Evolutionary conservation across 441 rosid genomes (phyloP).

Genomic region (Populus trichocarpa): DNA sequence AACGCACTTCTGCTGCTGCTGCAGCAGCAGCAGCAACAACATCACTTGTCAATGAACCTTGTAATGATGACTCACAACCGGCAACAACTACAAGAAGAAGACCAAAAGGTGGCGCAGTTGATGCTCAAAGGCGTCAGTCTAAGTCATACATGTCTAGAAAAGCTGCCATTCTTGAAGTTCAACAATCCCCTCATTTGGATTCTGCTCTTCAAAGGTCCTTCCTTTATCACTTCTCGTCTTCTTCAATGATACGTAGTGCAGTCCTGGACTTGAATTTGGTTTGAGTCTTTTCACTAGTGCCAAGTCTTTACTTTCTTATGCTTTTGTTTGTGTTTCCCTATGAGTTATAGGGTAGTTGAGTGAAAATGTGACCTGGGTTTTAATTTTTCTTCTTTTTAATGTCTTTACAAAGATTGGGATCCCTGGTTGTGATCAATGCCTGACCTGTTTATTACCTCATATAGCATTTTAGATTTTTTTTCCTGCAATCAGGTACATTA

Average conservation of each 20-base stretch:
- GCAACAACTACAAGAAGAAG: neutral
- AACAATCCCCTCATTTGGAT: slow-evolving; percentile 49
- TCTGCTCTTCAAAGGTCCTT: slow-evolving; percentile 62
- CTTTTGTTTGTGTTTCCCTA: too few relatives aligned
- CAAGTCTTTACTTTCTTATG: too few relatives aligned
- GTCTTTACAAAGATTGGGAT: too few relatives aligned
- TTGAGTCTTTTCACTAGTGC: neutral
- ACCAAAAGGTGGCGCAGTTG: slow-evolving; percentile 3
- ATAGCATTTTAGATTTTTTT: neutral
- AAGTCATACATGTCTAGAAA: slow-evolving; percentile 55
- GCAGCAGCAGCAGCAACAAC: slow-evolving; percentile 14
- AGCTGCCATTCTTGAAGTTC: slow-evolving; percentile 58
- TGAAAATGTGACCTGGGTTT: too few relatives aligned
- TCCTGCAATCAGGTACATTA: neutral
- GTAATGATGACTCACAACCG: slow-evolving; percentile 13
- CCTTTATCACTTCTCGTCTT: too few relatives aligned
- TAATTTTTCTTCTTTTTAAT: too few relatives aligned
- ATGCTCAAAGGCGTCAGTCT: slow-evolving; percentile 40
- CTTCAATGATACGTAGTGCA: neutral
- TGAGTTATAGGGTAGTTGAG: too few relatives aligned
- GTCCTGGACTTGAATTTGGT: neutral
- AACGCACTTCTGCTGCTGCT: neutral
- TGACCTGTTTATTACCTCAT: too few relatives aligned
- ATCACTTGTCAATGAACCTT: slow-evolving; percentile 20
- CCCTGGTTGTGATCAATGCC: too few relatives aligned